Evolutionary conservation across 352 stramenopile genomes (phyloP).

Genomic region (Achlya hypogyna): DNA sequence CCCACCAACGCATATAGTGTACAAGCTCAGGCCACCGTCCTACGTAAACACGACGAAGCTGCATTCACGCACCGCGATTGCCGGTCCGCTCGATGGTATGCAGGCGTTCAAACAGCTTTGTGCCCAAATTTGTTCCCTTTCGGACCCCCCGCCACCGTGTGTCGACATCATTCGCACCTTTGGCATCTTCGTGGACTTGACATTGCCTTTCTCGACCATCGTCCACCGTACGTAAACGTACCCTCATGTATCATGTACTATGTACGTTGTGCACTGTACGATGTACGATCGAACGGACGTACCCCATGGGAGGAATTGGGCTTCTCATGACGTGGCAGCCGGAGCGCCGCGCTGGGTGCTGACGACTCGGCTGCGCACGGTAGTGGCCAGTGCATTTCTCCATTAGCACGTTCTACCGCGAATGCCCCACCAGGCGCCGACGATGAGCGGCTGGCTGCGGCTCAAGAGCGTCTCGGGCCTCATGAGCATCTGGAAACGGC

Average conservation of each 20-base stretch:
- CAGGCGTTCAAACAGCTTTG: too few species aligned
- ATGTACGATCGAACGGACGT: background rate
- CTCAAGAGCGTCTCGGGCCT: constrained; percentile 27
- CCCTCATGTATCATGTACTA: background rate
- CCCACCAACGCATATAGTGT: background rate
- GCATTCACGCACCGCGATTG: background rate
- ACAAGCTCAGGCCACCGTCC: too few species aligned
- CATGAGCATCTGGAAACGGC: constrained; percentile 43
- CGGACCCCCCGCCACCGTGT: too few species aligned
- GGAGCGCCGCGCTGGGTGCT: background rate
- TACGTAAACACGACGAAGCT: too few species aligned
- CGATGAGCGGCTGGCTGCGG: background rate
- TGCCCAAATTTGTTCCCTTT: too few species aligned
- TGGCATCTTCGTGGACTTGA: too few species aligned
- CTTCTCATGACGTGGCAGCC: background rate
- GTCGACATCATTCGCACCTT: too few species aligned
- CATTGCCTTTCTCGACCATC: background rate
- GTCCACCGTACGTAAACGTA: too few species aligned
- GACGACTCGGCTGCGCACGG: background rate
- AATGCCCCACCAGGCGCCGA: constrained; percentile 16
- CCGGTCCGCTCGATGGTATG: too few species aligned
- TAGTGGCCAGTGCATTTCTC: background rate
- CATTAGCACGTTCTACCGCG: background rate
- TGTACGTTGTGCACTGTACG: too few species aligned
- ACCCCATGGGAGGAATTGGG: too few species aligned